Evolutionary conservation across 2,329 filamentous ascomycete genomes (phyloP).

Genomic region (Alternaria metachromatica): DNA sequence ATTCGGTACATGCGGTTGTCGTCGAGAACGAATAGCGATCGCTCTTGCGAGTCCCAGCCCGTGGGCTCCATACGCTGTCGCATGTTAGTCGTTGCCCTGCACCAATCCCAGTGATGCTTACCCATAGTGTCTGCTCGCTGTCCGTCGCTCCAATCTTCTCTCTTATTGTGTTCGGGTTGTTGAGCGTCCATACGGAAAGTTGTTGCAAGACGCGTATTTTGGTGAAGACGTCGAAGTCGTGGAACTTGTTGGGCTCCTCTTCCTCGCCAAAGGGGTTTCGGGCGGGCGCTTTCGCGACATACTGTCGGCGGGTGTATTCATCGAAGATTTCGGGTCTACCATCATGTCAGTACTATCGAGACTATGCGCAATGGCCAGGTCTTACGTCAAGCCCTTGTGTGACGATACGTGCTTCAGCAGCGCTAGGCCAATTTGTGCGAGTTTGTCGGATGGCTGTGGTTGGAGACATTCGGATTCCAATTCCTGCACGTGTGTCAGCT

Average conservation of each 20-base stretch:
- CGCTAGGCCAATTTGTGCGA: constrained; percentile 82
- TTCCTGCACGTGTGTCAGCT: constrained; percentile 65
- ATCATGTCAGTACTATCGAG: constrained; percentile 17
- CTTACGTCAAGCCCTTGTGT: constrained; percentile 88
- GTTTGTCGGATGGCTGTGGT: constrained; percentile 70
- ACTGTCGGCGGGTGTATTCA: constrained; percentile 90
- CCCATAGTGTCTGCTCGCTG: constrained; percentile 82
- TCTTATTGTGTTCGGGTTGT: constrained; percentile 84
- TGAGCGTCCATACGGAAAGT: constrained; percentile 86
- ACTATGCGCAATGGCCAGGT: constrained; percentile 25
- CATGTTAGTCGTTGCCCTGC: constrained; percentile 23
- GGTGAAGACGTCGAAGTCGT: constrained; percentile 79
- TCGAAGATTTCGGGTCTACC: constrained; percentile 84
- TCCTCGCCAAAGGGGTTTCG: constrained; percentile 85
- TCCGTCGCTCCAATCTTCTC: constrained; percentile 87
- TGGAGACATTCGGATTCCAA: constrained; percentile 89
- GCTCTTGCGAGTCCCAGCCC: constrained; percentile 88
- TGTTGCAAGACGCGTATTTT: constrained; percentile 87
- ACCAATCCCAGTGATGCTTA: constrained; percentile 53
- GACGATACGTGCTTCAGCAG: constrained; percentile 93
- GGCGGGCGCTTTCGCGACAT: constrained; percentile 76
- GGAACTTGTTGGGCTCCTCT: constrained; percentile 75
- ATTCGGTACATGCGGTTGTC: constrained; percentile 92
- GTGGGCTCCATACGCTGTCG: constrained; percentile 73
- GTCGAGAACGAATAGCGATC: constrained; percentile 88